Evolutionary conservation across 805 yeast species (phyloP).

Genomic region (Komagataella pastoris): DNA sequence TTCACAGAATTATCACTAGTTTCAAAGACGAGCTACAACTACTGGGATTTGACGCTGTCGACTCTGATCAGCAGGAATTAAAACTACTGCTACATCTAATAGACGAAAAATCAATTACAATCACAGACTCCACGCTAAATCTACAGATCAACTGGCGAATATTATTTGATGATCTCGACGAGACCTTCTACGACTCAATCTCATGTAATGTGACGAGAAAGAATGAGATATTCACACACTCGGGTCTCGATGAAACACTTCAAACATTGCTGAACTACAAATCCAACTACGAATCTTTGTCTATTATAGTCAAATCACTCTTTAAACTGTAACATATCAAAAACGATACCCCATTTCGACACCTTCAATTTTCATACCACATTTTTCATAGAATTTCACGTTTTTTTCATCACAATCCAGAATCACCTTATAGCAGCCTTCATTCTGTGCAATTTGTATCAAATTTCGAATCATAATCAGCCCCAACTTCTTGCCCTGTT

Average conservation of each 20-base stretch:
- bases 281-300: background rate
- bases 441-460: slow-evolving; percentile 38
- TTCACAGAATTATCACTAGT: background rate
- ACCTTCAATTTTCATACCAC: slow-evolving; percentile 61
- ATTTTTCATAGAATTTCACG: slow-evolving; percentile 76
- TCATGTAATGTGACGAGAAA: background rate
- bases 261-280: background rate
- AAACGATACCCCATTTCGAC: slow-evolving; percentile 42
- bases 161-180: background rate
- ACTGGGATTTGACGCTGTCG: background rate
- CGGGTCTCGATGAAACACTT: background rate
- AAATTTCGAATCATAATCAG: slow-evolving; percentile 47
- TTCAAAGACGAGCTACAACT: background rate
- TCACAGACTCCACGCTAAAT: background rate
- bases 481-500: slow-evolving; percentile 83
- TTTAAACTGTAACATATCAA: background rate
- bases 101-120: background rate
- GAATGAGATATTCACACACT: background rate
- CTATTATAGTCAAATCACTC: background rate
- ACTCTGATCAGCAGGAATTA: background rate
- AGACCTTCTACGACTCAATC: background rate
- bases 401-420: slow-evolving; percentile 81
- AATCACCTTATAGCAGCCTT: slow-evolving; percentile 79
- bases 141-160: background rate
- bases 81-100: background rate